phyloP scores from a whole-genome alignment of 305 asterid genomes.

The Salvia sclarea region DNA sequence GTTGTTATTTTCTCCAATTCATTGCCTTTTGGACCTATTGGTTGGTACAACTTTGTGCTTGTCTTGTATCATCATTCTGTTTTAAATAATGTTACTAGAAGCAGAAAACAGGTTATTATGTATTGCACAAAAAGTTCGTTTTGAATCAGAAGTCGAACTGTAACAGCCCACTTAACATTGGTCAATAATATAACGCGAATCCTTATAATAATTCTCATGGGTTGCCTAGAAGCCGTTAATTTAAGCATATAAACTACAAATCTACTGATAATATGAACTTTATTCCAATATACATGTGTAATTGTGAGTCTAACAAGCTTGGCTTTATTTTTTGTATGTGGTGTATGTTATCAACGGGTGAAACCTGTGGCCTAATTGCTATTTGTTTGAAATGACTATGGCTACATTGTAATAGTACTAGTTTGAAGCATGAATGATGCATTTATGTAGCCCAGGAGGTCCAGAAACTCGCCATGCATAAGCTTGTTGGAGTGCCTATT shows the following conservation, averaged over 20 bases:
- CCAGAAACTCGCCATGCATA: slow-evolving; percentile 59
- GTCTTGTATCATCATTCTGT: background rate
- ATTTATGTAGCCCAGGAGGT: slow-evolving; percentile 51
- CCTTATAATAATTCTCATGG: background rate
- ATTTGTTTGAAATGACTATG: background rate
- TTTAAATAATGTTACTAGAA: background rate
- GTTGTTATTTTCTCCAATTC: background rate
- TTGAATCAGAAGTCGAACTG: background rate
- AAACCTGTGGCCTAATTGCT: background rate
- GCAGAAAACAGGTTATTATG: background rate
- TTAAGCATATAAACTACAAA: background rate
- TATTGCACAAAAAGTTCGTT: background rate
- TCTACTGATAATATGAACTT: background rate
- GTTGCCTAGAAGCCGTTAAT: background rate
- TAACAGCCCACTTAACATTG: background rate
- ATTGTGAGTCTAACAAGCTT: background rate
- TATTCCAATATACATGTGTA: background rate
- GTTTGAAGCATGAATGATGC: background rate
- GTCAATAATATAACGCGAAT: background rate
- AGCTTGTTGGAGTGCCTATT: slow-evolving; percentile 82
- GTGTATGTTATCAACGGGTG: too few species aligned
- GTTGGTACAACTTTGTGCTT: background rate
- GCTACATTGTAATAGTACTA: background rate
- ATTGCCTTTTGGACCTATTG: background rate
- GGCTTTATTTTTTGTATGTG: background rate